Base-by-base conservation (phyloP, 257 asterid genomes). In the Forsythia suspensa region DNA sequence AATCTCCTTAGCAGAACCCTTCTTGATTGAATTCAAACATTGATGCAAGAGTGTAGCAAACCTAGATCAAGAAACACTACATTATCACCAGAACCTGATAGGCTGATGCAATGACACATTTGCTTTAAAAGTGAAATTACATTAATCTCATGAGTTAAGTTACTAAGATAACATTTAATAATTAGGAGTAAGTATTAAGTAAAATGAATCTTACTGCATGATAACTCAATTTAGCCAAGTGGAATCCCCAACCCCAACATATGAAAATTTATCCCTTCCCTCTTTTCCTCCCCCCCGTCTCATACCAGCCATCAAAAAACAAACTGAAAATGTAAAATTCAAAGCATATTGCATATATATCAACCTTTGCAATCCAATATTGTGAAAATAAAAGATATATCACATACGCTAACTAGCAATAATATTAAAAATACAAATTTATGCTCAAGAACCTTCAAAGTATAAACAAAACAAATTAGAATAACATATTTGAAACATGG, bases 1-100 rank as follows among this genome's bases (percentile, higher is more conserved):
- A 72, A 91, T 88, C 91, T 96, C 99, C 85, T 82, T 94, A 5
- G 93, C 89, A 75, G 98, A 94, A 75, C 99, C 99, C 81, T 92
- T 89, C 84, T 92, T 96, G 72, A 96, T 78, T 63, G 96, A 96
- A 81, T 80, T 87, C 84, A 96, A 80, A 82, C 97, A 96, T 76
- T 82, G 98, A 76, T 92, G 95, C 77, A 96, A 77, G 73, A 94
- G 77, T 15, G 99, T 96, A 55, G 95, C 98, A 87, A 87, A 96
- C 87, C 99, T 96, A 83, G 51, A 82, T 16, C 72, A 73, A 69
- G 46, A 73, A 83, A 72, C 59, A 84, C 18, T 24, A 42, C 10
- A 61, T 40, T 3, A 72, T 44, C 69, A 36, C 38, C 21, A 21
- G 69, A 24, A 61, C 69, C 2, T 4, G 4, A 46, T 5, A 12